phyloP scores from a whole-genome alignment of 1,284 basidiomycete genomes.

The Trametes polyzona region DNA sequence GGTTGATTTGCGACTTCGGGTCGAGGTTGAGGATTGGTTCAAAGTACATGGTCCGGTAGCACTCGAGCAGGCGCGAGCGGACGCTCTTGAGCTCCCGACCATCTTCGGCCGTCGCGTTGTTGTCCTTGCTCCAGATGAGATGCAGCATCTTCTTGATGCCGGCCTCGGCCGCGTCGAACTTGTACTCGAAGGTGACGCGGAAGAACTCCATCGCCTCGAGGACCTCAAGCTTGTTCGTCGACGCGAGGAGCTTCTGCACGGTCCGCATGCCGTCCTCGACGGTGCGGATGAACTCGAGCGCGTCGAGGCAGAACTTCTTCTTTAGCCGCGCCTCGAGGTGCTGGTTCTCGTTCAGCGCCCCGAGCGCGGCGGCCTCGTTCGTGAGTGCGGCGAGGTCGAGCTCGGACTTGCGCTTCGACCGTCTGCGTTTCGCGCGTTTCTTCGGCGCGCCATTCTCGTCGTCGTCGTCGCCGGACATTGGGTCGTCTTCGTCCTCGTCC shows the following conservation, averaged over 20 bases:
- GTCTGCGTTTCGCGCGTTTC: slow-evolving; percentile 41
- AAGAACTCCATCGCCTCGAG: slow-evolving; percentile 97
- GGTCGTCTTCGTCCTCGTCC: slow-evolving; percentile 35
- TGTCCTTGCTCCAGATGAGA: slow-evolving; percentile 97
- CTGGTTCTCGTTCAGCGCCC: slow-evolving; percentile 65
- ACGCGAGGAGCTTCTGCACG: slow-evolving; percentile 82
- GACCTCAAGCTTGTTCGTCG: slow-evolving; percentile 92
- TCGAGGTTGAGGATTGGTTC: slow-evolving; percentile 74
- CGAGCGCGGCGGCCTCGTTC: slow-evolving; percentile 70
- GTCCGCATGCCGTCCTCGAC: slow-evolving; percentile 82
- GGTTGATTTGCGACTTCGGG: slow-evolving; percentile 85
- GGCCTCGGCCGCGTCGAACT: slow-evolving; percentile 73
- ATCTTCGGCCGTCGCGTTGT: slow-evolving; percentile 82
- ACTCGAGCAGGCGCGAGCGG: slow-evolving; percentile 86
- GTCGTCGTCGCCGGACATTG: slow-evolving; percentile 38
- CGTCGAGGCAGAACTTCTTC: slow-evolving; percentile 90
- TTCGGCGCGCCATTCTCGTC: slow-evolving; percentile 30
- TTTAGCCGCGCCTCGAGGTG: slow-evolving; percentile 76
- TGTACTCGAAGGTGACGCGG: slow-evolving; percentile 83
- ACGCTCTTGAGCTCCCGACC: slow-evolving; percentile 91
- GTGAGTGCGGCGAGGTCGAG: slow-evolving; percentile 66
- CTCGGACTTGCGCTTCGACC: slow-evolving; percentile 67
- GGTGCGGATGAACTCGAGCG: slow-evolving; percentile 83
- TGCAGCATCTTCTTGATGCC: slow-evolving; percentile 98
- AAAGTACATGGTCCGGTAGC: slow-evolving; percentile 90